These are phyloP conservation scores for Biscogniauxia marginata DNA, from an alignment of 2,329 filamentous ascomycete genomes.

Conservation along the genomic window DNA sequence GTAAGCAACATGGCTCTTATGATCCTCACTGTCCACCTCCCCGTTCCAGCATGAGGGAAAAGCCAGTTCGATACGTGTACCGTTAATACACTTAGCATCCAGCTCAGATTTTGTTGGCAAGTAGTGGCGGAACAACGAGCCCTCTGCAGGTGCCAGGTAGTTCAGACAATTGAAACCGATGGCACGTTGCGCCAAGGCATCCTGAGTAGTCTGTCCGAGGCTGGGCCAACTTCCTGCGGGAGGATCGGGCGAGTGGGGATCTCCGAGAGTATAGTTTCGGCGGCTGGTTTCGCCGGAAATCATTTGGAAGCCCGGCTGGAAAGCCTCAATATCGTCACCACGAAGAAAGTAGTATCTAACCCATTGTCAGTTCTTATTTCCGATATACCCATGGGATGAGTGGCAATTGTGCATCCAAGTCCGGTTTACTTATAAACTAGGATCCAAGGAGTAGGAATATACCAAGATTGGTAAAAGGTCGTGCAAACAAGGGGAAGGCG, in stretches of 20 bases:
- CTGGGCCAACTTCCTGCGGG: slow-evolving; percentile 68
- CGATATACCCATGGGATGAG: background rate
- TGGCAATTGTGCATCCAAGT: background rate
- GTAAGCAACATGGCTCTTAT: slow-evolving; percentile 71
- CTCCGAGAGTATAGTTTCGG: slow-evolving; percentile 67
- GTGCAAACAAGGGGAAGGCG: background rate
- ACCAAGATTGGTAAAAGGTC: no score
- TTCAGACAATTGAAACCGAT: slow-evolving; percentile 95
- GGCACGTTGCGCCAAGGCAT: slow-evolving; percentile 72
- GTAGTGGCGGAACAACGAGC: slow-evolving; percentile 76
- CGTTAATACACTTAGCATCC: slow-evolving; percentile 78
- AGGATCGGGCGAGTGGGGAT: slow-evolving; percentile 63
- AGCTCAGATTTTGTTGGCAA: slow-evolving; percentile 77
- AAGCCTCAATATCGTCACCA: slow-evolving; percentile 63
- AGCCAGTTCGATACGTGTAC: slow-evolving; percentile 78
- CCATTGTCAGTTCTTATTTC: slow-evolving; percentile 14
- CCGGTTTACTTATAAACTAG: no score
- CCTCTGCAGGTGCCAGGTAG: slow-evolving; percentile 66
- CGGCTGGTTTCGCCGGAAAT: slow-evolving; percentile 69
- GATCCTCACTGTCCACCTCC: slow-evolving; percentile 56
- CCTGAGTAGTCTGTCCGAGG: slow-evolving; percentile 63
- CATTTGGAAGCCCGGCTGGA: slow-evolving; percentile 78
- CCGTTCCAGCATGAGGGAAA: slow-evolving; percentile 92
- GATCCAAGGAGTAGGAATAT: no score
- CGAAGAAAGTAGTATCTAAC: slow-evolving; percentile 79